A percentile compares a stretch with the other conserved stretches of the same genome.
These are phyloP conservation scores for Syzygium aromaticum DNA, from an alignment of 345 rosid genomes.

Conservation along the genomic window DNA sequence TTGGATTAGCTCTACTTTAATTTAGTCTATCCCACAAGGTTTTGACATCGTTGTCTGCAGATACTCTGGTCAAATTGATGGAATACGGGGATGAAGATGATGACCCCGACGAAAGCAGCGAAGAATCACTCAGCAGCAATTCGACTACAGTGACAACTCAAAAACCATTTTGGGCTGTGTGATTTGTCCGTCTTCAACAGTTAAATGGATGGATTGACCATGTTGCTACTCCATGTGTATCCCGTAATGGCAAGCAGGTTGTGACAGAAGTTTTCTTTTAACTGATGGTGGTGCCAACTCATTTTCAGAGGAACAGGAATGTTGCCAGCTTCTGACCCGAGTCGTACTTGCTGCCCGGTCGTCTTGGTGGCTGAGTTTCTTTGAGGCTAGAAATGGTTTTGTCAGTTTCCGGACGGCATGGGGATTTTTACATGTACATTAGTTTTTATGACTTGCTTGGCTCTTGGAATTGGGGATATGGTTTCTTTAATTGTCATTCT, in stretches of 20 bases:
- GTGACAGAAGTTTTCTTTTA: neutral
- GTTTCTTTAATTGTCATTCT: neutral
- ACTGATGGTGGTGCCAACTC: neutral
- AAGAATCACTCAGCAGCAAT: constrained; percentile 11
- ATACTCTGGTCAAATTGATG: constrained; percentile 75
- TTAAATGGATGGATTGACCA: neutral
- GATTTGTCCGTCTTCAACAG: neutral
- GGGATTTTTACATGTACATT: neutral
- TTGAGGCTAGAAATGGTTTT: neutral
- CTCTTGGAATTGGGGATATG: neutral
- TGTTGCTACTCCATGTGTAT: neutral
- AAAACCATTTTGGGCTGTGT: constrained; percentile 72
- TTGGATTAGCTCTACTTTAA: neutral
- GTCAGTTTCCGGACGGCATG: neutral
- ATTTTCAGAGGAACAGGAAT: neutral
- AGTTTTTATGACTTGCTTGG: neutral
- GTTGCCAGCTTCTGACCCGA: neutral
- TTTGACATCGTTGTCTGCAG: constrained; percentile 24
- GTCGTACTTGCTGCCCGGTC: neutral
- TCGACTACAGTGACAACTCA: constrained; percentile 3
- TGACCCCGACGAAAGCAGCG: constrained; percentile 32
- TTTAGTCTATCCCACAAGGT: neutral
- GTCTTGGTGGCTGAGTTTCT: neutral
- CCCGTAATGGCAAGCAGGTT: neutral
- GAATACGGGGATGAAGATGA: constrained; percentile 79